These are phyloP conservation scores for Trichosanthes cucumerina DNA, from an alignment of 306 rosid genomes.

Conservation along the genomic window DNA sequence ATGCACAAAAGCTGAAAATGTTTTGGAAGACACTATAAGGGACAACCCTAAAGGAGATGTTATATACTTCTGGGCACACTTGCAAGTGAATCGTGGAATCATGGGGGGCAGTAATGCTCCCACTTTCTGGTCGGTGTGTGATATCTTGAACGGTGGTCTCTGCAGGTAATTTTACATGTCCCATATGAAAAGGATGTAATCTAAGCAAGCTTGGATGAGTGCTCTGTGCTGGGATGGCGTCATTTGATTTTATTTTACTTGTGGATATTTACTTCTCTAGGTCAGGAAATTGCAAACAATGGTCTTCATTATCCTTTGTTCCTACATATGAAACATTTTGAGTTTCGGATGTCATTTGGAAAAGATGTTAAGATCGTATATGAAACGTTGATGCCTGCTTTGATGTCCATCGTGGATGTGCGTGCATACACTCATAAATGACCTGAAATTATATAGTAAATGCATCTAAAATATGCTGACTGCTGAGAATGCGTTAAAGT, in stretches of 20 bases:
- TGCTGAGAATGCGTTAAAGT: not conserved
- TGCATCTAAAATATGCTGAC: not conserved
- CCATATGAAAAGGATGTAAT: not conserved
- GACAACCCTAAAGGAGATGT: conserved; percentile 58
- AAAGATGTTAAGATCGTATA: not conserved
- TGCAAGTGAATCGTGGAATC: conserved; percentile 48
- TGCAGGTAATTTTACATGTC: conserved; percentile 53
- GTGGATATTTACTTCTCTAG: not conserved
- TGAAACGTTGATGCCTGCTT: not conserved
- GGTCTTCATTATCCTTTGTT: not conserved
- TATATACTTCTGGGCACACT: conserved; percentile 72
- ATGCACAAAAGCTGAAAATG: conserved; percentile 55
- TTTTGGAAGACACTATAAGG: conserved; percentile 54
- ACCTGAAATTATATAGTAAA: not conserved
- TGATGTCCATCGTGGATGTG: not conserved
- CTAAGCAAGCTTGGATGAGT: not conserved
- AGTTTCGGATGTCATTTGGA: not conserved
- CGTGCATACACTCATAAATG: not conserved
- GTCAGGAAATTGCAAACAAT: not conserved
- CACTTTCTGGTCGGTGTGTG: conserved; percentile 91
- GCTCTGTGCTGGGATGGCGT: not conserved
- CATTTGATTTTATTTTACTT: not conserved
- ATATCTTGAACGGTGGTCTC: conserved; percentile 80
- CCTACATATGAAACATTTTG: not conserved
- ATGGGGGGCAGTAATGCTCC: conserved; percentile 42